Base-by-base conservation (phyloP, 148 eudicot genomes). In the Chenopodium suecicum region DNA sequence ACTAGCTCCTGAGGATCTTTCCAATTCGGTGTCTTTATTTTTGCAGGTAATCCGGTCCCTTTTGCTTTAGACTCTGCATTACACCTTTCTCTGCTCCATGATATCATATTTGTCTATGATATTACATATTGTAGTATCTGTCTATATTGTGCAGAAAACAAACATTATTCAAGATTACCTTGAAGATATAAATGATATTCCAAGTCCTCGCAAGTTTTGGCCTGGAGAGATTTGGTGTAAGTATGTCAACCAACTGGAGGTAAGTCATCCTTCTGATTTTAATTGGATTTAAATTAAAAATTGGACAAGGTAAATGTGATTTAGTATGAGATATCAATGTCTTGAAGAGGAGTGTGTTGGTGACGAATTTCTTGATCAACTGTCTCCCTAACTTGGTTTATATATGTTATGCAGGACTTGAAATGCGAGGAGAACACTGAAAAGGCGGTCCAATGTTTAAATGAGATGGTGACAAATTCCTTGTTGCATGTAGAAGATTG, bases 381-480 rank as follows among this genome's bases (percentile, higher is more conserved):
- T 29, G 41, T 63, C 29, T 29, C 22, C 19, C 6, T 3, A 56
- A 56, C 27, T 60, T 80, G 9, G 27, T 73, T 46, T 32, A 7
- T 17, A 23, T 62, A 46, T 85, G 78, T 77, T 20, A 73, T 48
- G 80, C 90, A 95, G 98, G 98, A 92, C 78, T 83, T 95, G 80
- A 95, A 95, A 83, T 72, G 87, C 75, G 92, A 93, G 77, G 94
- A 92, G 68, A 91, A 95, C 79, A 93, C 97, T 2, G 93, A 78
- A 75, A 89, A 91, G 89, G 94, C 98, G 62, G 90, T 95, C 74
- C 91, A 90, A 77, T 95, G 98, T 86, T 88, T 95, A 44, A 95
- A 95, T 88, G 98, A 95, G 65, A 92, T 95, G 98, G 93, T 95
- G 81, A 91, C 98, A 52, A 88, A 95, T 86, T 93, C 98, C 83